phyloP scores from a whole-genome alignment of 805 yeast genomes.

The Yamadazyma olivae region DNA sequence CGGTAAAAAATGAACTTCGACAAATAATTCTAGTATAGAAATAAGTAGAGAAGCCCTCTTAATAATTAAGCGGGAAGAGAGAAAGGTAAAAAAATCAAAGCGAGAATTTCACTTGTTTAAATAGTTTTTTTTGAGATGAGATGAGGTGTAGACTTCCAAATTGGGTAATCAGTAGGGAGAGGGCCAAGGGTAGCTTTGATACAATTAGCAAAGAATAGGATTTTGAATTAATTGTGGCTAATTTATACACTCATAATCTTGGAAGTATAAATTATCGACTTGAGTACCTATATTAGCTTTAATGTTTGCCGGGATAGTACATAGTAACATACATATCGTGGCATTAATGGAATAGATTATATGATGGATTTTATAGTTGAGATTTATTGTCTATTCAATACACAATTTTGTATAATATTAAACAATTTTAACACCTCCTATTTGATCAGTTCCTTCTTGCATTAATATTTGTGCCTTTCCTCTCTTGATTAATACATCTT shows the following conservation, averaged over 20 bases:
- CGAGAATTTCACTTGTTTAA: slow-evolving; percentile 9
- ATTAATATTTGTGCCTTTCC: slow-evolving; percentile 73
- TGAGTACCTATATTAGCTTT: slow-evolving; percentile 11
- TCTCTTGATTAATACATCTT: slow-evolving; percentile 54
- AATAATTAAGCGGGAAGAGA: slow-evolving; percentile 47
- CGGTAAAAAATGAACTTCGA: too few species aligned
- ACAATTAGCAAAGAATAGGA: too few species aligned
- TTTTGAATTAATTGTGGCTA: slow-evolving; percentile 15
- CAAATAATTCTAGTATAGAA: too few species aligned
- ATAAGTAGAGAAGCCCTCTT: slow-evolving; percentile 39
- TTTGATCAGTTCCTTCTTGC: slow-evolving; percentile 50
- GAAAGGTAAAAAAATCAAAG: slow-evolving; percentile 10
- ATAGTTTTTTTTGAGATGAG: slow-evolving; percentile 11
- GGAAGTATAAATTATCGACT: background rate
- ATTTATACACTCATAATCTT: slow-evolving; percentile 18
- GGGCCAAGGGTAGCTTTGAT: background rate
- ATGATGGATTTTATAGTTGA: background rate
- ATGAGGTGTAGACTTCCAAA: slow-evolving; percentile 17
- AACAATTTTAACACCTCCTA: slow-evolving; percentile 77
- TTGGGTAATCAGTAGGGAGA: slow-evolving; percentile 9
- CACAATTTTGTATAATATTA: too few species aligned
- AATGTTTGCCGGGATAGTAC: slow-evolving; percentile 8
- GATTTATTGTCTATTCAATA: too few species aligned
- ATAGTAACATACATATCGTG: slow-evolving; percentile 4
- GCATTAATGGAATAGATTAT: slow-evolving; percentile 1